Base-by-base conservation (phyloP, 2,329 filamentous ascomycete genomes). In the Capronia americana region DNA sequence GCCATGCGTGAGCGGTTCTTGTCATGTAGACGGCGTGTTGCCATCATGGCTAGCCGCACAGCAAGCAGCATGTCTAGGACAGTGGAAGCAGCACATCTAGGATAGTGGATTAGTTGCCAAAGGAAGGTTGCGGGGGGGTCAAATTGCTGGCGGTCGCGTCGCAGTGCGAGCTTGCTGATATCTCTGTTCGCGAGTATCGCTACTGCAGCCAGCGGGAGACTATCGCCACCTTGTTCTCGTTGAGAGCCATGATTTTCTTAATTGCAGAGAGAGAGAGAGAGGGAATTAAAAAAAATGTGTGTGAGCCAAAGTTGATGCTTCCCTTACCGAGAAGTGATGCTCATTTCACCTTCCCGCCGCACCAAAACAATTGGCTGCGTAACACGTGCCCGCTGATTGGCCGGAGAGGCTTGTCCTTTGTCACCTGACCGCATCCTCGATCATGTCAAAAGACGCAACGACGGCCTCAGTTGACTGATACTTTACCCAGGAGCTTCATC, bases 1-100 rank as follows among this genome's bases (percentile, higher is more conserved):
- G 59, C 59, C 59, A 62, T 23, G 59, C 38, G 12, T 62, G 59
- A 62, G 23, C 23, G 23, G 28, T 34, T 24, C 55, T 14, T 54
- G 24, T 51, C 48, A 20, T 24, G 48, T 5, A 51, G 20, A 51
- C 24, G 17, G 20, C 24, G 51, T 8, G 14, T 28, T 44, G 11
- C 57, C 24, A 30, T 17, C 34, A 48, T 41, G 14, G 4, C 34
- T 17, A 17, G 34, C 34, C 12, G 14, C 34, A 17, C 4, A 41
- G 34, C 4, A 38, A 17, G 34, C 34, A 38, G 34, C 34, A 34
- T 14, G 32, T 34, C 32, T 34, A 12, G 32, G 32, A 34, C 12
- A 34, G 1, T 38, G 34, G 34, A 41, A 41, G 34, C 14, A 41
- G 34, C 14, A 41, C 3, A 17, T 41, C 34, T 17, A 17, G 34